Conservation (phyloP, 495 filamentous ascomycete species). For the Copromyces sp. region DNA sequence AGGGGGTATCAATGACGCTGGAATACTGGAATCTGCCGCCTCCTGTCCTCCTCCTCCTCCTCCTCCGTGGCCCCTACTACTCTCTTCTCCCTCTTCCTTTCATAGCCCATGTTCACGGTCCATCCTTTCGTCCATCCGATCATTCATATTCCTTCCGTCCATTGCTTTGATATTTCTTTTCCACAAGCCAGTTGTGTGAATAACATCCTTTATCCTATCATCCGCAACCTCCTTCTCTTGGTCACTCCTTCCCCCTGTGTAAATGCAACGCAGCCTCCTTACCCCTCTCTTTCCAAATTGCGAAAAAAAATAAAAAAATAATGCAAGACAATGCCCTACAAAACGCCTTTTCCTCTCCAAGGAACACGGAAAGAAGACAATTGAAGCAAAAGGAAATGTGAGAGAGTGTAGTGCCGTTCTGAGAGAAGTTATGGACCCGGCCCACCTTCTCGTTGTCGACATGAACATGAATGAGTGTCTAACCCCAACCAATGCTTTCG, state of each 20-base stretch:
- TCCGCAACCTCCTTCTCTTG: background rate
- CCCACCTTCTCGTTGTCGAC: background rate
- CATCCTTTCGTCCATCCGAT: background rate
- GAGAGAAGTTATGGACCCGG: background rate
- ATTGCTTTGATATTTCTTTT: background rate
- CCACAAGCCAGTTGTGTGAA: background rate
- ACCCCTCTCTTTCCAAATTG: background rate
- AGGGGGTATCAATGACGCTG: background rate
- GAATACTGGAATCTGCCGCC: background rate
- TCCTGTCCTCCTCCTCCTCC: background rate
- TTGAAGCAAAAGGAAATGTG: background rate
- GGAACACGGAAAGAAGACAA: background rate
- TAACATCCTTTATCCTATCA: background rate
- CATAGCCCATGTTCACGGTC: background rate
- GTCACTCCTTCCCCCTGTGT: background rate
- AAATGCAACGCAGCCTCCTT: background rate
- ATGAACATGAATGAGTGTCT: background rate
- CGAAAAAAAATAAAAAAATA: background rate
- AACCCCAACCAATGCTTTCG: background rate
- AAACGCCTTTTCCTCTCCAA: background rate
- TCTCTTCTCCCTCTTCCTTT: background rate
- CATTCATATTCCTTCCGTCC: background rate
- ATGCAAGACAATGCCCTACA: background rate
- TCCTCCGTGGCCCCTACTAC: background rate
- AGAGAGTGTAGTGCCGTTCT: background rate